Evolutionary conservation across 2,329 filamentous ascomycete species (phyloP), one percentile per base, ranked within the genome.

Genomic region (Talaromyces sp.): DNA sequence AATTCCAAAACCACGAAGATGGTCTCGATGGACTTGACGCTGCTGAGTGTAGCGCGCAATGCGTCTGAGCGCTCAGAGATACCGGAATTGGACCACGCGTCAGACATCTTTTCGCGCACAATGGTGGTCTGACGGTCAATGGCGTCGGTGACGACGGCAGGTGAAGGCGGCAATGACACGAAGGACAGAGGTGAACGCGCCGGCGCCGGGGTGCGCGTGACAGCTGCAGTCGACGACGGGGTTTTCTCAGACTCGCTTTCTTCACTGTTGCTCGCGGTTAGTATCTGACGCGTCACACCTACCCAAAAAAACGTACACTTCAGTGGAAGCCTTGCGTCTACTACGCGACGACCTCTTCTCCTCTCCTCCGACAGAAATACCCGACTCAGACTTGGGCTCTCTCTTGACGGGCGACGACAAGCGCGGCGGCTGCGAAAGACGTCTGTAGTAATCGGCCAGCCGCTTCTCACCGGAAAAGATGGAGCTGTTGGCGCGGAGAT

Each of bases 151-250:
- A 96, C 86, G 61, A 88, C 85, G 40, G 89, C 86, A 5, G 91
- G 91, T 1, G 90, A 91, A 8, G 90, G 85, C 21, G 90, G 90
- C 53, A 95, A 79, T n/a, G 86, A 83, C 66, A 84, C 85, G 59
- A 77, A 73, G 5, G 76, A 69, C 9, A 79, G 70, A 39, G 73
- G 71, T n/a, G 73, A 75, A n/a, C 75, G 73, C 7, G 70, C 69
- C 33, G n/a, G 36, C 5, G 70, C 48, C 28, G 75, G 61, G 9
- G 64, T 66, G 66, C 64, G 60, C n/a, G 57, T 39, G 1, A 55
- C 43, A 33, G 65, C 81, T 81, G 22, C 73, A 77, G 15, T 81
- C 78, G 55, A 80, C 80, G 64, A 78, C 75, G 65, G 78, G 67
- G 63, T 81, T 75, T 63, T 63, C 52, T 55, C 60, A 13, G 57